Conservation (phyloP, 495 filamentous ascomycete genomes). For the Aspergillus ellipticus region DNA sequence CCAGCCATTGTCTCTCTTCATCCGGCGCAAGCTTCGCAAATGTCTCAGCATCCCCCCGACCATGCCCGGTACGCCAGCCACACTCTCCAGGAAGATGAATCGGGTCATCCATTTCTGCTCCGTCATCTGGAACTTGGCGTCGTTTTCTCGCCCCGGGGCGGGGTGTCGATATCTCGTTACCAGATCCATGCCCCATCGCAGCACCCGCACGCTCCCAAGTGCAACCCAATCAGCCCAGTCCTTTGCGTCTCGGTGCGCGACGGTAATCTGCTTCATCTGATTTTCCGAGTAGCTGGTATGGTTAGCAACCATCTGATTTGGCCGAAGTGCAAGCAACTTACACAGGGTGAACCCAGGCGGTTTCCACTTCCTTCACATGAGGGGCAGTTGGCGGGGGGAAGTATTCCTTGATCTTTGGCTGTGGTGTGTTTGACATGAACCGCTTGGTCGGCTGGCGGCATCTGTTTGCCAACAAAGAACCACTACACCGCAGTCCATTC, state of each 20-base stretch:
- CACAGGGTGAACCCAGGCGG: constrained; percentile 44
- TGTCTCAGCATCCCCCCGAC: constrained; percentile 93
- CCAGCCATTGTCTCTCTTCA: constrained; percentile 96
- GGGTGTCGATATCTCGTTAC: constrained; percentile 71
- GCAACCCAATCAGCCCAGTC: constrained; percentile 68
- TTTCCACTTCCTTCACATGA: constrained; percentile 33
- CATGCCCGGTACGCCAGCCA: constrained; percentile 96
- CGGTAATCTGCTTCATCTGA: constrained; percentile 59
- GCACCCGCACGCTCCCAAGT: constrained; percentile 54
- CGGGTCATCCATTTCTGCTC: constrained; percentile 76
- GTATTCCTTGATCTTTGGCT: constrained; percentile 35
- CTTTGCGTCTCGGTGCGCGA: constrained; percentile 65
- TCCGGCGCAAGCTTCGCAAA: constrained; percentile 71
- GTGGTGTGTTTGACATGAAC: constrained; percentile 35
- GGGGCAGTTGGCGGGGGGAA: constrained; percentile 35
- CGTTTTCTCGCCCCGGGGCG: constrained; percentile 39
- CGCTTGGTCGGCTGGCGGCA: constrained; percentile 21
- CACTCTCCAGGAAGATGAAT: constrained; percentile 89
- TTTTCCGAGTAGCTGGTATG: constrained; percentile 53
- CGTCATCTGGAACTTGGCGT: constrained; percentile 57
- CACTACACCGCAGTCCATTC: constrained; percentile 16
- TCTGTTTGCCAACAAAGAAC: constrained; percentile 15
- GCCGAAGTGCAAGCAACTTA: constrained; percentile 18
- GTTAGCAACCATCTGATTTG: constrained; percentile 7
- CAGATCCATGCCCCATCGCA: constrained; percentile 65